Evolutionary conservation across 2,329 filamentous ascomycete genomes (phyloP).

Genomic region (Ceratocystis colombiana): DNA sequence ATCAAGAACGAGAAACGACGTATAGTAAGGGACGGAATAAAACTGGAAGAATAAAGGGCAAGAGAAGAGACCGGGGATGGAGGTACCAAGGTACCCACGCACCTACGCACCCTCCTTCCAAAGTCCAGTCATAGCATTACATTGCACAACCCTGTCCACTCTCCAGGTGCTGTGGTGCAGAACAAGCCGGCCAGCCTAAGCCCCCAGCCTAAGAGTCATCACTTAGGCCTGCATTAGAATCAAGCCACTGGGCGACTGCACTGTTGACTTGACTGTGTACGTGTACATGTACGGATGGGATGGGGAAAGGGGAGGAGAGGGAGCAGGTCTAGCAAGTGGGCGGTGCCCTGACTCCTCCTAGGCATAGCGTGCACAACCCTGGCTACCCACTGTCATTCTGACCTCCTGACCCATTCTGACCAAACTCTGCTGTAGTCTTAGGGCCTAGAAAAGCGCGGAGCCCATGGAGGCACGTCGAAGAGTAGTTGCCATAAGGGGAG

Average conservation of each 20-base stretch:
- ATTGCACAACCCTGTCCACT: neutral
- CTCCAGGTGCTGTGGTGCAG: no score
- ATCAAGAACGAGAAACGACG: conserved; percentile 26
- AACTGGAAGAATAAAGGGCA: conserved; percentile 9
- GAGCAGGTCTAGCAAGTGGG: neutral
- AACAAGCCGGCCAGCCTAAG: neutral
- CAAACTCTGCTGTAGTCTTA: no score
- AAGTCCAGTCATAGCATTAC: conserved; percentile 9
- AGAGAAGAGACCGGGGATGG: conserved; percentile 1
- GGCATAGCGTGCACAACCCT: neutral
- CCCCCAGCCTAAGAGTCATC: neutral
- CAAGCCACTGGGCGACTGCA: neutral
- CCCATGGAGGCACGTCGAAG: no score
- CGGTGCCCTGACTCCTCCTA: neutral
- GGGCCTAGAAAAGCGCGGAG: no score
- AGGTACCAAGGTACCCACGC: conserved; percentile 1
- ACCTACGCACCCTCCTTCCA: neutral
- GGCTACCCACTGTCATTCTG: neutral
- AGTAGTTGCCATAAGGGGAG: no score
- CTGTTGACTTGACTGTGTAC: neutral
- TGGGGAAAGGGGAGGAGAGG: neutral
- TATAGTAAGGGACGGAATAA: conserved; percentile 26
- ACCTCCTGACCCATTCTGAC: neutral
- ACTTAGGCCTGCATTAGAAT: neutral
- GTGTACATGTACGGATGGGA: no score